Conservation (phyloP, 2,329 filamentous ascomycete genomes). For the Orbilia oligospora region DNA sequence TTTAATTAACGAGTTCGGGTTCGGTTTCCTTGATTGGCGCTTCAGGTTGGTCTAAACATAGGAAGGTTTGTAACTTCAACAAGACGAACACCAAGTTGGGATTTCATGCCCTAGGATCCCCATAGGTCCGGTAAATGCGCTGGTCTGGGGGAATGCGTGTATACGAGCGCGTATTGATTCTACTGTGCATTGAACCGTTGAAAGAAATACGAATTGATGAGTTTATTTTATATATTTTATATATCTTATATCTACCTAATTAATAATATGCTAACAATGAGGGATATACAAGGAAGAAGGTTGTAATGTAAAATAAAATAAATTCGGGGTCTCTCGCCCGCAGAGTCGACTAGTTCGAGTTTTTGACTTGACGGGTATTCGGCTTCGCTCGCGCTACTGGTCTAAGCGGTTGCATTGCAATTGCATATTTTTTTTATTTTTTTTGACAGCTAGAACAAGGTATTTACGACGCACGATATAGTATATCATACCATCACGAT, state of each 20-base stretch:
- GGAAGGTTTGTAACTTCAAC: conserved; percentile 28
- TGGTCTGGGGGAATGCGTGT: conserved; percentile 18
- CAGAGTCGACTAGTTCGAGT: too few species aligned
- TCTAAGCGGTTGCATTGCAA: conserved; percentile 27
- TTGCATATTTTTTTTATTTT: background rate
- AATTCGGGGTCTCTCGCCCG: conserved; percentile 16
- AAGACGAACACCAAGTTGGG: background rate
- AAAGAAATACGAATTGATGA: background rate
- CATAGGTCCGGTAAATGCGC: conserved; percentile 18
- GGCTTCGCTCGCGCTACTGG: background rate
- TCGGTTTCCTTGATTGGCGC: conserved; percentile 20
- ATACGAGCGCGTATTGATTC: conserved; percentile 30
- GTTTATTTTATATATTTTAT: background rate
- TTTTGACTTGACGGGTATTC: conserved; percentile 1
- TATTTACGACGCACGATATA: conserved; percentile 13
- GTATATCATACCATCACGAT: background rate
- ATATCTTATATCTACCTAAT: too few species aligned
- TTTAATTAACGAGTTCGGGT: conserved; percentile 16
- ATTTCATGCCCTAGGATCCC: background rate
- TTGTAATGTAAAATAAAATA: too few species aligned
- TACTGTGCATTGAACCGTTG: background rate
- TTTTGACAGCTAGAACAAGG: background rate
- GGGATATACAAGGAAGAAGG: background rate
- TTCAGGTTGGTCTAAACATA: conserved; percentile 17
- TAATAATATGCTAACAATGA: too few species aligned